Evolutionary conservation across 2,329 filamentous ascomycete genomes (phyloP).

Genomic region (Trichoderma simmonsii): DNA sequence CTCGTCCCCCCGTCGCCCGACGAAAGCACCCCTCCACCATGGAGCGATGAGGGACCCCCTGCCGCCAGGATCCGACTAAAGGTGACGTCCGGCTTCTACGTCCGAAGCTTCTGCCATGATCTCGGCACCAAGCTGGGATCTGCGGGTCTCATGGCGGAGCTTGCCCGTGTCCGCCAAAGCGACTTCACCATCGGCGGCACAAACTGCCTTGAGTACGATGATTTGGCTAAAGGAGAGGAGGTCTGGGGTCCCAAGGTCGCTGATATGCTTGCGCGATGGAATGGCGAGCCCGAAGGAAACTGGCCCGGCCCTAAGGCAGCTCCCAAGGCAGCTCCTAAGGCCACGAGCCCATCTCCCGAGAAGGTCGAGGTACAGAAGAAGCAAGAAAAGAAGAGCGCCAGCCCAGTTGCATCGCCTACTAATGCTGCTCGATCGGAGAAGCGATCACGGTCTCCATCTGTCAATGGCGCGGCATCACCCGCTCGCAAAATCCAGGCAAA

Average conservation of each 20-base stretch:
- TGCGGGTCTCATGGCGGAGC: conserved; percentile 79
- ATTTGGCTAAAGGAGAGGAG: conserved; percentile 71
- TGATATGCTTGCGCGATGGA: conserved; percentile 46
- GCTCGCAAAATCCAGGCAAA: conserved; percentile 32
- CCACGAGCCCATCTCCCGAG: conserved; percentile 26
- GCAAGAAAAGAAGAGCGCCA: conserved; percentile 17
- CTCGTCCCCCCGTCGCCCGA: conserved; percentile 49
- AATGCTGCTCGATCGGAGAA: conserved; percentile 26
- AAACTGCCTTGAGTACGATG: conserved; percentile 75
- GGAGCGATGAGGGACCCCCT: conserved; percentile 63
- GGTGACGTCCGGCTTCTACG: conserved; percentile 94
- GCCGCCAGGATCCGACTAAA: conserved; percentile 85
- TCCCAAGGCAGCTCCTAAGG: conserved; percentile 22
- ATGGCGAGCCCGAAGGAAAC: conserved; percentile 31
- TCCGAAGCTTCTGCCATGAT: conserved; percentile 90
- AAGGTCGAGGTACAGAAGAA: conserved; percentile 19
- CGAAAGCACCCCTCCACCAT: conserved; percentile 50
- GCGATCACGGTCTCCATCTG: conserved; percentile 30
- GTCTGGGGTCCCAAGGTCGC: conserved; percentile 73
- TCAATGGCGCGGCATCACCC: conserved; percentile 25
- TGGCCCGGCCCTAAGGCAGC: conserved; percentile 22
- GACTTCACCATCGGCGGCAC: conserved; percentile 68
- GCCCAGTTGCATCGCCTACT: conserved; percentile 13
- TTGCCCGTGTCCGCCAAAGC: conserved; percentile 77
- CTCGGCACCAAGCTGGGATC: conserved; percentile 79